Conservation (phyloP, 108 stramenopile genomes). For the Nitzschia sp. region DNA sequence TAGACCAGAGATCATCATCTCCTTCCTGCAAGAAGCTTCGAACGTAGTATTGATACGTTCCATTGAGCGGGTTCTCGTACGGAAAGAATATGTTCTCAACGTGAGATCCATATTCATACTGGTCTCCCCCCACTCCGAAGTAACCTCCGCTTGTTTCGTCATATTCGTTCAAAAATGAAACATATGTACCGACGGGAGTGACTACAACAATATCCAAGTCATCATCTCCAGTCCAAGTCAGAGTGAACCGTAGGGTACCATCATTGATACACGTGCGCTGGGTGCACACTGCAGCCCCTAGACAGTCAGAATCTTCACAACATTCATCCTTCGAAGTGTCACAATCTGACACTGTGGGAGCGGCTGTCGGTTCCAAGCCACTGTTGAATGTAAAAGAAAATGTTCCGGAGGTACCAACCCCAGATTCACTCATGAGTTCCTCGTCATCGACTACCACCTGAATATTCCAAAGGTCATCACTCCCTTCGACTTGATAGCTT, state of each 20-base stretch:
- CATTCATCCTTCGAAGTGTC: conserved; percentile 14
- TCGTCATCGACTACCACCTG: not conserved
- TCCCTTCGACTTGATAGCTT: not conserved
- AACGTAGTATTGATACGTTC: conserved; percentile 33
- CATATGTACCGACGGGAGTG: conserved; percentile 13
- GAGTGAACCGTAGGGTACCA: conserved; percentile 26
- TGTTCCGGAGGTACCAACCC: conserved; percentile 6
- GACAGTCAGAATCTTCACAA: conserved; percentile 26
- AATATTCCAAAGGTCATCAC: conserved; percentile 6
- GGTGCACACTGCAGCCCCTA: conserved; percentile 16
- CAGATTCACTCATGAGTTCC: not conserved
- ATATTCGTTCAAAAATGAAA: conserved; percentile 13
- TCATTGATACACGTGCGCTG: conserved; percentile 36
- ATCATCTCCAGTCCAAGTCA: conserved; percentile 39
- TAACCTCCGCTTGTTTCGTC: conserved; percentile 26
- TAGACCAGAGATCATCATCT: conserved; percentile 27
- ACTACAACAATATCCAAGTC: conserved; percentile 23
- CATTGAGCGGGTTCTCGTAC: conserved; percentile 8
- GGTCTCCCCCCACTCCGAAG: conserved; percentile 21
- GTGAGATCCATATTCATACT: conserved; percentile 21
- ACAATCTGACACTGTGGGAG: not conserved
- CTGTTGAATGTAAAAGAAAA: conserved; percentile 4
- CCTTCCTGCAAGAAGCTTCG: conserved; percentile 18
- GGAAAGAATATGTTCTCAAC: conserved; percentile 37
- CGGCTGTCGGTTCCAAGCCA: not conserved